Evolutionary conservation across 164 flowering plant genomes (phyloP).

Genomic region (Magnolia kwangsiensis): DNA sequence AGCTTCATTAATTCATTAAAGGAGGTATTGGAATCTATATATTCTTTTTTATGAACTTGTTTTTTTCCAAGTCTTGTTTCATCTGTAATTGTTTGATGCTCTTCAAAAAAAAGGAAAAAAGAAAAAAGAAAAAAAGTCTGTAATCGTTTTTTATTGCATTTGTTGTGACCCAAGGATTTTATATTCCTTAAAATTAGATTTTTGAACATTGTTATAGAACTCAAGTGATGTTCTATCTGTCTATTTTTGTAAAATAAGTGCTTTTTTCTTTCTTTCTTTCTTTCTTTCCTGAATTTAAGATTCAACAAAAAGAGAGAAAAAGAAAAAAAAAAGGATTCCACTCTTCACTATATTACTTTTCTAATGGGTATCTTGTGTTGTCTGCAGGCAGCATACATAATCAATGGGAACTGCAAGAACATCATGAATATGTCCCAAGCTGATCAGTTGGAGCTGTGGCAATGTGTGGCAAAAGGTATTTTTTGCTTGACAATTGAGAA

Average conservation of each 20-base stretch:
- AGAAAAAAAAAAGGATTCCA: neutral
- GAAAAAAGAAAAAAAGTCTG: no score
- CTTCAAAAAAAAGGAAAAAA: no score
- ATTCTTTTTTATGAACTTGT: neutral
- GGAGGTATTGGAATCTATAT: slow-evolving; percentile 47
- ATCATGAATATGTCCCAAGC: slow-evolving; percentile 95
- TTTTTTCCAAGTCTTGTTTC: neutral
- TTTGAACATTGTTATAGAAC: no score
- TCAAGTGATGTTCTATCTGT: neutral
- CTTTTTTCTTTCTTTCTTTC: no score
- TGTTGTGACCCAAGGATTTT: neutral
- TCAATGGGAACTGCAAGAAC: slow-evolving; percentile 93
- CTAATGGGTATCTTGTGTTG: neutral
- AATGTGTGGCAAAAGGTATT: slow-evolving; percentile 62
- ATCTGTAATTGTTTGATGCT: neutral
- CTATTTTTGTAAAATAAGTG: no score
- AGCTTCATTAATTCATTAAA: slow-evolving; percentile 92
- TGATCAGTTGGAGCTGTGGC: slow-evolving; percentile 90
- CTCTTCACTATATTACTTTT: neutral
- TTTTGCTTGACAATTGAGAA: neutral
- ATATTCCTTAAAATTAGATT: neutral
- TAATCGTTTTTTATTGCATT: no score
- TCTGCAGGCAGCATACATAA: slow-evolving; percentile 84
- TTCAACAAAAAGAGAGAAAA: neutral
- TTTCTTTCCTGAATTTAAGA: neutral